phyloP scores from a whole-genome alignment of 2,329 filamentous ascomycete species.

The Xylaria sp. region DNA sequence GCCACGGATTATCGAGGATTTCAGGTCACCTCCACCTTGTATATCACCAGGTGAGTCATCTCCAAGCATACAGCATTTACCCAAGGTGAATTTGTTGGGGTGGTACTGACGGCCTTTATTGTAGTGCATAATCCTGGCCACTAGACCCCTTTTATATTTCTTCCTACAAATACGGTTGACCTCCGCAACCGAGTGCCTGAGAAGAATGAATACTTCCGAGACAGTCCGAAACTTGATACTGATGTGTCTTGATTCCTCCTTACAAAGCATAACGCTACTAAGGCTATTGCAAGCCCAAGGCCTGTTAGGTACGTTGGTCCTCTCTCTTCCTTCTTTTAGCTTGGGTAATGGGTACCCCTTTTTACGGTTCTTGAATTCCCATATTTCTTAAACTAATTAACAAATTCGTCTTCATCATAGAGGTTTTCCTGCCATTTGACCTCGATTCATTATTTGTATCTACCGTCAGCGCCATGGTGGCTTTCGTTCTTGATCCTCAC shows the following conservation, averaged over 20 bases:
- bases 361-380: background rate
- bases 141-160: constrained; percentile 12
- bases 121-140: constrained; percentile 17
- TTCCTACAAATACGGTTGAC: constrained; percentile 12
- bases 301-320: constrained; percentile 10
- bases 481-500: constrained; percentile 9
- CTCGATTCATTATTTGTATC: constrained; percentile 17
- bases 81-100: background rate
- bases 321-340: background rate
- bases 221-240: constrained; percentile 17
- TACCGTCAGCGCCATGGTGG: constrained; percentile 14
- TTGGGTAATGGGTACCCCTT: background rate
- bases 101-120: background rate
- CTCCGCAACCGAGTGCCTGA: constrained; percentile 2
- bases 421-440: constrained; percentile 19
- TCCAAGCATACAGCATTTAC: background rate
- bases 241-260: constrained; percentile 13
- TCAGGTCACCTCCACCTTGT: constrained; percentile 11
- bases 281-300: constrained; percentile 17
- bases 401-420: background rate
- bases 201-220: constrained; percentile 13
- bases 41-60: constrained; percentile 11
- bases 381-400: background rate
- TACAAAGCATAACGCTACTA: constrained; percentile 15
- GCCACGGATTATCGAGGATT: constrained; percentile 10